Evolutionary conservation across 345 rosid species (phyloP).

Genomic region (Gossypioides kirkii): DNA sequence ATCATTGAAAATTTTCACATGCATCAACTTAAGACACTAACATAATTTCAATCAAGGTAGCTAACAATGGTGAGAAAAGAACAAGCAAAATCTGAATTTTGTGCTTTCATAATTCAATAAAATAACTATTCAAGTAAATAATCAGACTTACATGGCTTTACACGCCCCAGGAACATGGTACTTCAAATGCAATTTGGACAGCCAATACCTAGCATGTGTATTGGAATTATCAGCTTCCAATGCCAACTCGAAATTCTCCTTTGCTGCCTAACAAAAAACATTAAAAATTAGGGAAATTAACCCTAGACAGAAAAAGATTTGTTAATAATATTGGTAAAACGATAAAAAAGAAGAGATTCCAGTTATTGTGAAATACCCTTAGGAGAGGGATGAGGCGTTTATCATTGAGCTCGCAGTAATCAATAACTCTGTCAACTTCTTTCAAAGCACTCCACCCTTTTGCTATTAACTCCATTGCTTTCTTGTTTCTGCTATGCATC

Average conservation of each 20-base stretch:
- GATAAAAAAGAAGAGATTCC: not conserved
- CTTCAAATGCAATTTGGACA: slow-evolving; percentile 75
- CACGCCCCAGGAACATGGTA: slow-evolving; percentile 82
- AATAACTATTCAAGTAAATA: not conserved
- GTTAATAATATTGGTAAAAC: not conserved
- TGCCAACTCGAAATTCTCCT: slow-evolving; percentile 89
- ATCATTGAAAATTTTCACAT: not conserved
- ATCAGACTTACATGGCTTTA: slow-evolving; percentile 66
- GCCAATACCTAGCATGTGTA: slow-evolving; percentile 84
- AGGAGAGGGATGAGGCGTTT: slow-evolving; percentile 80
- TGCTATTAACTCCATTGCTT: slow-evolving; percentile 84
- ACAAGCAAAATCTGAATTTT: not conserved
- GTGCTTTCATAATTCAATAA: not conserved
- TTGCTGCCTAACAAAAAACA: slow-evolving; percentile 50
- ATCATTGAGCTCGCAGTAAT: slow-evolving; percentile 80
- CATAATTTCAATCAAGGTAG: slow-evolving; percentile 1
- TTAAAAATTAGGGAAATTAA: slow-evolving; percentile 8
- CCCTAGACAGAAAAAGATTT: not conserved
- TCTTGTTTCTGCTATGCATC: slow-evolving; percentile 74
- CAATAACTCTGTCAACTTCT: slow-evolving; percentile 89
- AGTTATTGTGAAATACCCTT: slow-evolving; percentile 29
- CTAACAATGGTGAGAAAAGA: not conserved
- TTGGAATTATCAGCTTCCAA: slow-evolving; percentile 68
- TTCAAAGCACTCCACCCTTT: slow-evolving; percentile 80
- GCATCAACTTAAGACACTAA: not conserved